Base-by-base conservation (phyloP, 164 flowering plant genomes). In the Litsea cubeba region DNA sequence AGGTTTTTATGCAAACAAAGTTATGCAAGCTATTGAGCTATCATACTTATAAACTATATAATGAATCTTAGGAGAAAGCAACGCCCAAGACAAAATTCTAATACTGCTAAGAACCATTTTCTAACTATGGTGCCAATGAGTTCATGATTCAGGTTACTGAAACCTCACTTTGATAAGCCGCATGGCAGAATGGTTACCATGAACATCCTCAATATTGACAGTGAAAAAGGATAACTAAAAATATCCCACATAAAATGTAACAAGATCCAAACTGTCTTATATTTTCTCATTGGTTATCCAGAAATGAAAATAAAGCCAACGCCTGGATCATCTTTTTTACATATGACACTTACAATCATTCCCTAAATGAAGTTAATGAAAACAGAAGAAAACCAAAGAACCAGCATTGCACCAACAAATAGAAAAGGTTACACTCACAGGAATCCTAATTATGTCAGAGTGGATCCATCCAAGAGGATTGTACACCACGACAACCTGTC, bases 401-500 rank as follows among this genome's bases (percentile, higher is more conserved):
- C 22, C 25, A 63, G 10, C n/a, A 54, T 17, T 0, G 5, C 17
- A 54, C 60, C 60, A 18, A 67, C 57, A 23, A 65, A 49, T 30
- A n/a, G 65, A 32, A 35, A 11, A 76, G 24, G 1, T 50, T 46
- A 25, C 68, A 79, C 96, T 86, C 76, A 92, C 98, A 18, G 97
- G 97, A 77, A 94, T 83, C 79, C 88, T 84, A 32, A 94, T 74
- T 50, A 85, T 74, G 25, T 94, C 95, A 58, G 82, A 86, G 46
- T 94, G 94, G 28, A 71, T 81, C 98, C 97, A 92, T 69, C 95
- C 96, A 66, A 92, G 91, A 24, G 98, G 84, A 81, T 94, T 94
- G 77, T 94, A 94, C 32, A 84, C 95, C 73, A 92, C 89, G n/a
- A 94, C 79, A 72, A 94, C 89, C 98, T 94, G 84, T 35, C 63